Evolutionary conservation across 2,329 filamentous ascomycete species (phyloP).

Genomic region (Cryphonectria nitschkei): DNA sequence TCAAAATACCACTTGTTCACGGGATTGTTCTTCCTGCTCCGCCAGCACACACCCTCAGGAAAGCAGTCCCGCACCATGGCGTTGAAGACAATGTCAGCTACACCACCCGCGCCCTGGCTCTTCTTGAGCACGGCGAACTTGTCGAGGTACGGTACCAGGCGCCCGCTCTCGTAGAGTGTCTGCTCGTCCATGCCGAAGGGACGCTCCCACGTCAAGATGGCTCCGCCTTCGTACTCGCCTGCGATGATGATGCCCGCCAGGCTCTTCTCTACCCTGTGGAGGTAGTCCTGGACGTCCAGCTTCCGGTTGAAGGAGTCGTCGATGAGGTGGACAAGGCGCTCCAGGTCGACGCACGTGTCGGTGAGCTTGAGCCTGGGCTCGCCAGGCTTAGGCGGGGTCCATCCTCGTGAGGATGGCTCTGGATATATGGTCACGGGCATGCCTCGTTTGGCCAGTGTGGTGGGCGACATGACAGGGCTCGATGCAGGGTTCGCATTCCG

Average conservation of each 20-base stretch:
- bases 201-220: conserved; percentile 91
- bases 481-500: conserved; percentile 22
- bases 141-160: conserved; percentile 90
- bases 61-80: conserved; percentile 92
- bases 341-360: conserved; percentile 80
- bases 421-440: conserved; percentile 88
- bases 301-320: conserved; percentile 90
- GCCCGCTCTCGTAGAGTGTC: conserved; percentile 55
- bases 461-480: conserved; percentile 41
- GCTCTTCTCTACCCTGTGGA: conserved; percentile 76
- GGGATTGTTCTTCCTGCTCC: conserved; percentile 85
- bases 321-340: conserved; percentile 82
- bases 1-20: conserved; percentile 99
- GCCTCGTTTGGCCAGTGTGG: conserved; percentile 87
- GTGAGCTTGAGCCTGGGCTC: conserved; percentile 69
- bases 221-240: conserved; percentile 94
- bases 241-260: conserved; percentile 93
- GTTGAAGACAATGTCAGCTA: conserved; percentile 95
- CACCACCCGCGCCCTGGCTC: conserved; percentile 86
- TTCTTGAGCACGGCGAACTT: conserved; percentile 94
- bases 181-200: conserved; percentile 64
- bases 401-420: conserved; percentile 65
- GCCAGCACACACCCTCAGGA: conserved; percentile 87
- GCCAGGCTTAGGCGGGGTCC: conserved; percentile 67
- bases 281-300: conserved; percentile 81